A percentile compares a stretch with the other conserved stretches of the same genome.
phyloP scores from a whole-genome alignment of 225 moss, liverwort and hornwort genomes.

The Thuidium tamariscinum region DNA sequence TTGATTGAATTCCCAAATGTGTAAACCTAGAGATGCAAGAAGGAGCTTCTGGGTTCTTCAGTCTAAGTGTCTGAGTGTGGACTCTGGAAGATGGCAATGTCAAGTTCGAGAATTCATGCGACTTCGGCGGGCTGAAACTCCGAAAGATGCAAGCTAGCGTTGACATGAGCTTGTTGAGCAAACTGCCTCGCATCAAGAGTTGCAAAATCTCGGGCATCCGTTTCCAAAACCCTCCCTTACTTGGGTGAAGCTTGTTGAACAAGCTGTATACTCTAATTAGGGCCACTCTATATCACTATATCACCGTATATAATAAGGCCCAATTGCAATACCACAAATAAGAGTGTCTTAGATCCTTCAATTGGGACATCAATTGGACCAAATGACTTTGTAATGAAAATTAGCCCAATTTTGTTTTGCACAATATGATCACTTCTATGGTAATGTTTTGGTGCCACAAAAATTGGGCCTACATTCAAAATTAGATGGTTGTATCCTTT shows the following conservation, averaged over 20 bases:
- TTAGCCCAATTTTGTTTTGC: fast-evolving
- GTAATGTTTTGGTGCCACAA: background rate
- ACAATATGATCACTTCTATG: fast-evolving
- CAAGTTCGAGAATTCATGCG: background rate
- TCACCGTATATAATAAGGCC: too few relatives aligned
- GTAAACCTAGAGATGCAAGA: background rate
- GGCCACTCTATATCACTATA: too few relatives aligned
- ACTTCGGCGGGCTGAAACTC: background rate
- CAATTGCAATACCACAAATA: too few relatives aligned
- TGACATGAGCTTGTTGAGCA: background rate
- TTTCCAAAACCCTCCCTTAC: background rate
- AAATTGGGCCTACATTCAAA: background rate
- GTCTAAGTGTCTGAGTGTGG: too few relatives aligned
- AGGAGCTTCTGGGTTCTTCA: background rate
- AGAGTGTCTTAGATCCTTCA: background rate
- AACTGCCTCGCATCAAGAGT: background rate
- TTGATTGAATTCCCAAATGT: background rate
- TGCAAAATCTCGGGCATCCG: background rate
- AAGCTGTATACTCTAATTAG: background rate
- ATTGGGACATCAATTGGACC: fast-evolving
- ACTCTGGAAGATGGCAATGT: background rate
- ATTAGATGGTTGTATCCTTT: fast-evolving
- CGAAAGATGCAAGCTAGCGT: background rate
- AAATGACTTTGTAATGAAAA: background rate
- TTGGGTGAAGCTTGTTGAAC: background rate